Base-by-base conservation (phyloP, 2,329 filamentous ascomycete genomes). In the Mycosphaerella sp. region DNA sequence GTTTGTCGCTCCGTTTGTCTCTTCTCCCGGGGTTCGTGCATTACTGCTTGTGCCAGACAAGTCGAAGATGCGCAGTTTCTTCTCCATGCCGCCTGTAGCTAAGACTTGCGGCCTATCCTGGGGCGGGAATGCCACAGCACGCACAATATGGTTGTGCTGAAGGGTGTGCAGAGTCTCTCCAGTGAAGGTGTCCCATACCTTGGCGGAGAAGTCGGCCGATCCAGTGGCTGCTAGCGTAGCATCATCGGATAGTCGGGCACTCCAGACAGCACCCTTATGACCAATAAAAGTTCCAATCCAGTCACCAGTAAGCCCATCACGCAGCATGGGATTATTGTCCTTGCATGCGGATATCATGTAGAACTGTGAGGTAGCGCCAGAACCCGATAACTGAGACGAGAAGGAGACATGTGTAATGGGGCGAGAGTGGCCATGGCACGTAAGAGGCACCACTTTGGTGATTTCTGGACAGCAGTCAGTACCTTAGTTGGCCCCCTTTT, bases 251-350 rank as follows among this genome's bases (percentile, higher is more conserved):
- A 98, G 79, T 64, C 91, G 83, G 51, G 91, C 89, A 75, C 96
- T 91, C 90, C 93, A 98, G 56, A 97, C 92, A 38, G 93, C 93
- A 59, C 93, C 93, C 74, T 98, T 97, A 77, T 98, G 93, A 40
- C 93, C 93, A 66, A 98, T 86, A 70, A 97, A 97, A 38, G 93
- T 97, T 46, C 93, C 93, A 64, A 97, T 97, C 87, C 91, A 96
- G 72, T 96, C 91, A 55, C 93, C 93, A 45, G 92, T 98, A 58
- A 95, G 81, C 59, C 93, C 93, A 74, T 97, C 89, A 62, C 93
- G 88, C 64, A 98, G 86, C 91, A 97, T 97, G 48, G 93, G 93
- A 70, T 97, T 97, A 68, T 92, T 92, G 77, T 98, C 93, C 91
- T 71, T 52, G 55, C 56, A 64, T 62, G 91, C 90, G 26, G 91